Evolutionary conservation across 345 rosid species (phyloP), one percentile per base, ranked within the genome.

Genomic region (Eucalyptus rudis): DNA sequence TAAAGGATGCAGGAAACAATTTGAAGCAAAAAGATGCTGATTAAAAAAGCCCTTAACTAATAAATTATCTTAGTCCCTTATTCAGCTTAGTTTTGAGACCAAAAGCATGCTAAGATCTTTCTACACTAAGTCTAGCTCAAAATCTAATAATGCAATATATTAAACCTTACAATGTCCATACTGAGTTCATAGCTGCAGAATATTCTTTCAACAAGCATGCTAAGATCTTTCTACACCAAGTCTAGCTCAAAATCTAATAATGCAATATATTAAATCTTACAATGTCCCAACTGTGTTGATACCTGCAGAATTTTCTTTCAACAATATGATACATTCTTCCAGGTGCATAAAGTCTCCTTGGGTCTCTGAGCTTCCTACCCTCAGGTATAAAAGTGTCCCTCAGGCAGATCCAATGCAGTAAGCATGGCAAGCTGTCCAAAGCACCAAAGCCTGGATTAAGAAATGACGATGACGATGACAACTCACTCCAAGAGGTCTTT

Each of bases 401-500:
- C 95, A 96, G 94, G 95, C 99, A 98, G 88, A 97, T 94, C 93
- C 93, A 36, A 92, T 95, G 96, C 89, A 98, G 89, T 89, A 97
- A 91, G 94, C 99, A 98, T 81, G 99, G 99, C 96, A 98, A 98
- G 92, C 99, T 98, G 98, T 92, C 91, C 94, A 95, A 92, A 91
- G 91, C 92, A 93, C 90, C 92, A 93, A 92, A 90, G 49, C 91
- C 92, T 90, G 90, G 89, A 93, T 92, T 93, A 90, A 93, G 92
- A 91, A 83, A 91, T 90, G 50, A 84, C 92, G 36, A 91, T 90
- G 50, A 84, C 92, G 36, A 90, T 89, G 79, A 91, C 80, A 93
- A 83, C 91, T 88, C 92, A 92, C 91, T 89, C 87, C 88, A 80
- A 16, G 80, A 85, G 80, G 89, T n/a, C 43, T 80, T 31, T 29